These are phyloP conservation scores for Sutorius australiensis DNA, from an alignment of 768 basidiomycete genomes.

Conservation along the genomic window DNA sequence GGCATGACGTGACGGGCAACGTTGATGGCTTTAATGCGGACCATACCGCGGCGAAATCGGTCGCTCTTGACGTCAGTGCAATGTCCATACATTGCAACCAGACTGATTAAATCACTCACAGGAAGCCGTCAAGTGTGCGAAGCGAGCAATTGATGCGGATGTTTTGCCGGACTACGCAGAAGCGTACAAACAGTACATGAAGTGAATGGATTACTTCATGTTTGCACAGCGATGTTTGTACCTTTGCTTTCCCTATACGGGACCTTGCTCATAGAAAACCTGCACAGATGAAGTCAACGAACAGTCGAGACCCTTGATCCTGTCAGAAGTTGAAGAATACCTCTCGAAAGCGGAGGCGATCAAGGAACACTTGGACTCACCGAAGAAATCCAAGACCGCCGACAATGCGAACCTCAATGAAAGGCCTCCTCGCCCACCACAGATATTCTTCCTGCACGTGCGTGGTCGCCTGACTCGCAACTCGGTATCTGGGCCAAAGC, in stretches of 20 bases:
- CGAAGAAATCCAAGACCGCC: background rate
- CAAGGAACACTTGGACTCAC: constrained; percentile 63
- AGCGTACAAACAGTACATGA: constrained; percentile 92
- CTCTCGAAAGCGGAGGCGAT: constrained; percentile 84
- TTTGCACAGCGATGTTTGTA: constrained; percentile 82
- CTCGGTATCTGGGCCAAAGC: background rate
- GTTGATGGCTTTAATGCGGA: background rate
- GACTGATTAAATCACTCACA: constrained; percentile 14
- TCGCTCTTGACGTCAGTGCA: constrained; percentile 16
- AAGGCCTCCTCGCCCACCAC: constrained; percentile 12
- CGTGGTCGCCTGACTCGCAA: background rate
- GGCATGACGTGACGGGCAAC: background rate
- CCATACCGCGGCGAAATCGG: constrained; percentile 5
- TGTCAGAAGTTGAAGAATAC: constrained; percentile 83
- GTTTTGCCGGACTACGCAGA: constrained; percentile 84
- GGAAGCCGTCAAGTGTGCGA: constrained; percentile 84
- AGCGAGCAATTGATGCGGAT: constrained; percentile 87
- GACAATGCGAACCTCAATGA: background rate
- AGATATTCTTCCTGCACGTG: constrained; percentile 17
- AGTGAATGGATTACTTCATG: constrained; percentile 96
- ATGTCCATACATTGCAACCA: background rate
- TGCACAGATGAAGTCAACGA: constrained; percentile 76
- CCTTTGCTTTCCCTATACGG: background rate
- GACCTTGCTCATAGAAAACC: constrained; percentile 3
- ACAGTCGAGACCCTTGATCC: constrained; percentile 79